These are phyloP conservation scores for Penicillium canescens DNA, from an alignment of 495 filamentous ascomycete genomes.

Conservation along the genomic window DNA sequence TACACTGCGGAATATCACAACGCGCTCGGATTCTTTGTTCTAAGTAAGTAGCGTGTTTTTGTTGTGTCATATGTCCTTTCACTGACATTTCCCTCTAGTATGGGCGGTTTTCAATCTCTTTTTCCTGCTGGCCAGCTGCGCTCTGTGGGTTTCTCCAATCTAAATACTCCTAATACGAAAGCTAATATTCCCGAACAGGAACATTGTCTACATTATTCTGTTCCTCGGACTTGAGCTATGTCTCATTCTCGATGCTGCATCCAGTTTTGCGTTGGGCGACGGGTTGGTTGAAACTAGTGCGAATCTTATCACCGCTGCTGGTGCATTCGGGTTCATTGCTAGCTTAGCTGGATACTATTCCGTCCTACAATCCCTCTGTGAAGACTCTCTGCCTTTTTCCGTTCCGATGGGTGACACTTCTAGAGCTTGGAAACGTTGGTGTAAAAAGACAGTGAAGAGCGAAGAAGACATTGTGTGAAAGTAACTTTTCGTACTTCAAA, in stretches of 20 bases:
- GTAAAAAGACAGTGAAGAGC: background rate
- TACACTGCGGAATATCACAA: slow-evolving; percentile 22
- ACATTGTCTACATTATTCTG: slow-evolving; percentile 13
- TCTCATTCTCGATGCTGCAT: slow-evolving; percentile 15
- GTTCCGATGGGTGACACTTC: slow-evolving; percentile 6
- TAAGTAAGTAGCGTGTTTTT: slow-evolving; percentile 3
- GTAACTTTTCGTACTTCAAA: background rate
- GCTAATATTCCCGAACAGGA: slow-evolving; percentile 4
- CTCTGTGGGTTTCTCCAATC: slow-evolving; percentile 10
- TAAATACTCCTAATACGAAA: background rate
- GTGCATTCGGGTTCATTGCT: slow-evolving; percentile 14
- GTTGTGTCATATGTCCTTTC: background rate
- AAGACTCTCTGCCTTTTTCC: slow-evolving; percentile 12
- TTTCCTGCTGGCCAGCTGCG: slow-evolving; percentile 14
- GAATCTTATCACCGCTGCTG: slow-evolving; percentile 7
- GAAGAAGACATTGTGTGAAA: background rate
- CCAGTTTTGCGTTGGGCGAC: slow-evolving; percentile 13
- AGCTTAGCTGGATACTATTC: slow-evolving; percentile 11
- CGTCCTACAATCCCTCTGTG: slow-evolving; percentile 11
- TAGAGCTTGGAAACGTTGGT: background rate
- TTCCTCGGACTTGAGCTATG: slow-evolving; percentile 17
- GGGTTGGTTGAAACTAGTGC: slow-evolving; percentile 2
- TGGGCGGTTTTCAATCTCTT: slow-evolving; percentile 23
- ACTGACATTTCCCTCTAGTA: slow-evolving; percentile 3
- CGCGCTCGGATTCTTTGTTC: slow-evolving; percentile 20